phyloP scores from a whole-genome alignment of 1,284 basidiomycete species.

The Apiotrichum montevideense region DNA sequence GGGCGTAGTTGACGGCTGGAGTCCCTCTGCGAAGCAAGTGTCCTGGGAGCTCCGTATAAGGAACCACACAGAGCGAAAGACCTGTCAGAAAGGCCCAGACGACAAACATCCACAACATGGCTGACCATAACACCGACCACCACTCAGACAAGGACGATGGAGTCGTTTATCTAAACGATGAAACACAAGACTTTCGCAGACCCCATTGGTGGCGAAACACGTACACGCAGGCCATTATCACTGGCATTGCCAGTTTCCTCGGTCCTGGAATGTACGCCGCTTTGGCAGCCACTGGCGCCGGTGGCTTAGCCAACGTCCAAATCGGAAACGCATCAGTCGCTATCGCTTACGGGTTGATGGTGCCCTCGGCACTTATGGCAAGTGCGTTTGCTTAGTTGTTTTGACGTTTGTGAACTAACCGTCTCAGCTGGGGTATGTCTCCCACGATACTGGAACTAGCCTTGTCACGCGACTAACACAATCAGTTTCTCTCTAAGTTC shows the following conservation, averaged over 20 bases:
- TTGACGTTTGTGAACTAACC: slow-evolving; percentile 6
- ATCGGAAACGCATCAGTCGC: slow-evolving; percentile 36
- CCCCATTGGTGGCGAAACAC: slow-evolving; percentile 19
- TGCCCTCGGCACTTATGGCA: slow-evolving; percentile 32
- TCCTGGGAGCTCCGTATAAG: too few species aligned
- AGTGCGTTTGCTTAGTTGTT: slow-evolving; percentile 4
- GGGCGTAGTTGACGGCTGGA: too few species aligned
- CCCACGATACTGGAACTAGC: too few species aligned
- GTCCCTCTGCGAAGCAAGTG: too few species aligned
- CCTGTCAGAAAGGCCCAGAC: too few species aligned
- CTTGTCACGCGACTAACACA: too few species aligned
- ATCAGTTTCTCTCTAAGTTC: slow-evolving; percentile 25
- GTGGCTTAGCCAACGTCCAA: slow-evolving; percentile 33
- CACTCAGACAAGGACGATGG: too few species aligned
- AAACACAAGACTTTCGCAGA: too few species aligned
- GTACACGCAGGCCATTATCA: slow-evolving; percentile 29
- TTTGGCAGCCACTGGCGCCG: slow-evolving; percentile 29
- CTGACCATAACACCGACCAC: too few species aligned
- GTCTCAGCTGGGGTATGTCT: slow-evolving; percentile 3
- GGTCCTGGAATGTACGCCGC: slow-evolving; percentile 42
- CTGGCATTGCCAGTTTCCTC: slow-evolving; percentile 41
- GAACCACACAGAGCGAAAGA: too few species aligned
- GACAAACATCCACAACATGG: too few species aligned
- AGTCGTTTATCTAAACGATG: too few species aligned
- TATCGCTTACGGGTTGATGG: slow-evolving; percentile 42